These are phyloP conservation scores for Fennellomyces sp. DNA, from an alignment of 371 early-diverging fungal genomes.

Conservation along the genomic window DNA sequence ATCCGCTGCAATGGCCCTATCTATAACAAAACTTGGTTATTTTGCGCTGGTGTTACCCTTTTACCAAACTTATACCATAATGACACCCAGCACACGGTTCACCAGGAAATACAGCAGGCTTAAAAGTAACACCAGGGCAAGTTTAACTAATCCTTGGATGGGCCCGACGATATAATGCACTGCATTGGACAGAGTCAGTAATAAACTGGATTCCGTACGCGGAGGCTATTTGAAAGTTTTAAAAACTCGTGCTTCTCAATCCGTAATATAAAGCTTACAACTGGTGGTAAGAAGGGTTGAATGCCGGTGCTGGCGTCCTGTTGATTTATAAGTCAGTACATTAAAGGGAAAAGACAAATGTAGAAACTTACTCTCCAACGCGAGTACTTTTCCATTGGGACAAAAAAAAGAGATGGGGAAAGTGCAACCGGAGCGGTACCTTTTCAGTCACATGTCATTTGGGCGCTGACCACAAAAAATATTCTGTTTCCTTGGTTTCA, in stretches of 20 bases:
- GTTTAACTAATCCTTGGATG: constrained; percentile 47
- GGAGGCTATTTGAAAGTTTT: constrained; percentile 47
- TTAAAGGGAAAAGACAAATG: not conserved
- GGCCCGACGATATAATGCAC: constrained; percentile 49
- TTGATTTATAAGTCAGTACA: not conserved
- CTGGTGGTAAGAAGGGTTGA: constrained; percentile 86
- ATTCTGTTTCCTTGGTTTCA: not conserved
- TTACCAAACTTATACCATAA: constrained; percentile 39
- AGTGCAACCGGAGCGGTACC: too few species aligned
- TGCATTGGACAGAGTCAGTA: constrained; percentile 33
- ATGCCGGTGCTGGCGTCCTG: constrained; percentile 87
- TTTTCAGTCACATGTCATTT: too few species aligned
- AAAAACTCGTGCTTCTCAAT: constrained; percentile 39
- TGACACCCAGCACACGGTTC: not conserved
- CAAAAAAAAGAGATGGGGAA: not conserved
- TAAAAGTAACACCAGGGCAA: constrained; percentile 32
- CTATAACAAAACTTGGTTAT: not conserved
- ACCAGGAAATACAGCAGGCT: constrained; percentile 32
- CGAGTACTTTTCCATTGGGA: constrained; percentile 66
- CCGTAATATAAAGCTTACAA: constrained; percentile 51
- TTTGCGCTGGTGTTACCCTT: not conserved
- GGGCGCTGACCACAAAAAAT: too few species aligned
- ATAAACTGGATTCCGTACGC: constrained; percentile 35
- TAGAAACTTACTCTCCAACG: constrained; percentile 63
- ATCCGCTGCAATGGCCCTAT: constrained; percentile 41